A percentile compares a stretch with the other conserved stretches of the same genome.
Conservation (phyloP, 2,329 filamentous ascomycete genomes). For the Ceratocystis ficicola region DNA sequence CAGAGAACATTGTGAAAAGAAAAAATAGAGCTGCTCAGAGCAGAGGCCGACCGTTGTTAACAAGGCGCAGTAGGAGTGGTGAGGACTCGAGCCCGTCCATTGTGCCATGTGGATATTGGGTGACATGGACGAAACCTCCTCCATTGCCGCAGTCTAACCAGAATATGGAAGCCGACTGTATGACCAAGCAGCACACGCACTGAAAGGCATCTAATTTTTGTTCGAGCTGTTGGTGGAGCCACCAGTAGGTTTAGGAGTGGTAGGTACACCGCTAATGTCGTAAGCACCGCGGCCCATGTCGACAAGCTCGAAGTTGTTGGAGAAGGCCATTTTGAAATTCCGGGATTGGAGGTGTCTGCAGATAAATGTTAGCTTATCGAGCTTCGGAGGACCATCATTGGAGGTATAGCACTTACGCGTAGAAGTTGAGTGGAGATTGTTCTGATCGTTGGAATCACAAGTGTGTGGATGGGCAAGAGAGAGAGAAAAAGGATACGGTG, state of each 20-base stretch:
- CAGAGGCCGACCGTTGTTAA: no score
- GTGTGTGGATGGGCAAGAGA: neutral
- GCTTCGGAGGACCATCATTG: neutral
- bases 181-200: no score
- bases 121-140: no score
- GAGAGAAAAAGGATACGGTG: neutral
- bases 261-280: constrained; percentile 35
- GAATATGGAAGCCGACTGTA: no score
- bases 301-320: constrained; percentile 27
- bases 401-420: neutral
- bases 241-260: neutral
- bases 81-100: no score
- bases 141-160: no score
- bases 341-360: constrained; percentile 12
- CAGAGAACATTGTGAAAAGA: no score
- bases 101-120: no score
- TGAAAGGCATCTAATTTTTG: no score
- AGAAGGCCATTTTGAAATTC: constrained; percentile 31
- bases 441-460: neutral
- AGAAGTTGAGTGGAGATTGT: neutral
- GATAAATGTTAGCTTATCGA: neutral
- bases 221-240: constrained; percentile 20
- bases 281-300: constrained; percentile 43
- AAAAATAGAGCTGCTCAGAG: no score
- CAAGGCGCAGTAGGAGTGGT: no score